Conservation (phyloP, 345 rosid species). For the Streptanthus diversifolius region DNA sequence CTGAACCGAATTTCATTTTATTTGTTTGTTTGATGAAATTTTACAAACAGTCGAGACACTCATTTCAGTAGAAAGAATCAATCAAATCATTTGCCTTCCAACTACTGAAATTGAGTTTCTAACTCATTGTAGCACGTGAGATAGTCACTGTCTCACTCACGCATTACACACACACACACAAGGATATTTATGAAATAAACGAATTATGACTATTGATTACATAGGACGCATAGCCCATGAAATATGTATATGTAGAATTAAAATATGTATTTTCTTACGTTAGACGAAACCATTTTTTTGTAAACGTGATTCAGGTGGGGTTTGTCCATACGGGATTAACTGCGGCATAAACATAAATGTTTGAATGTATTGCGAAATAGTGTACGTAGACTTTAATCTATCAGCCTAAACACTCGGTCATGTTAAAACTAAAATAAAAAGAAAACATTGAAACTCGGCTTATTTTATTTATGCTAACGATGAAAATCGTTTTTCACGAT, state of each 20-base stretch:
- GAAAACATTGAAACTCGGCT: background rate
- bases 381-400: background rate
- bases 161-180: background rate
- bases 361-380: background rate
- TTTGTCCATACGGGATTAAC: background rate
- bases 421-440: background rate
- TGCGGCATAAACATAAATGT: background rate
- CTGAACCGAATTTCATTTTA: background rate
- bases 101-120: background rate
- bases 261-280: background rate
- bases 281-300: background rate
- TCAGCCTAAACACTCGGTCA: background rate
- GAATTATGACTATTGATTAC: background rate
- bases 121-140: conserved; percentile 21
- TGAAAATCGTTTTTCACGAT: background rate
- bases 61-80: background rate
- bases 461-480: background rate
- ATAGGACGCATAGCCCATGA: background rate
- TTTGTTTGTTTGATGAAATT: too few species aligned
- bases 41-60: background rate
- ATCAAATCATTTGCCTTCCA: conserved; percentile 17
- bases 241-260: background rate
- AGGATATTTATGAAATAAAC: background rate
- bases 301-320: background rate
- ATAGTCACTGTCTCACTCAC: background rate